These are phyloP conservation scores for Tolypocladium tundrense DNA, from an alignment of 2,329 filamentous ascomycete genomes.

Conservation along the genomic window DNA sequence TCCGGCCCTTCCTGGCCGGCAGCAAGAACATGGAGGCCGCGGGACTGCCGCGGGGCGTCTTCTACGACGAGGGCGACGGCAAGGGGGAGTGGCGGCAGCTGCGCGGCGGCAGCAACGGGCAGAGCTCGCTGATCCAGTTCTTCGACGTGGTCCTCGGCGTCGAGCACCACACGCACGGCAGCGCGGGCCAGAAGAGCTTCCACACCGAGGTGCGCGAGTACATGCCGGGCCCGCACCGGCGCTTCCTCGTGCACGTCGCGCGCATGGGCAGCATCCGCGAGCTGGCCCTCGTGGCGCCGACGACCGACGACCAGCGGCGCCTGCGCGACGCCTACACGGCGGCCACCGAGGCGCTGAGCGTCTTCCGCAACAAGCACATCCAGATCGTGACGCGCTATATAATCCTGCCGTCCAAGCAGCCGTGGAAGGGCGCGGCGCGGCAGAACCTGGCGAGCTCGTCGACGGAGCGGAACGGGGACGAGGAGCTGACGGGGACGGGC, in stretches of 20 bases:
- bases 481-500: constrained; percentile 68
- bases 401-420: constrained; percentile 58
- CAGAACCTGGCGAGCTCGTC: constrained; percentile 37
- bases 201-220: constrained; percentile 69
- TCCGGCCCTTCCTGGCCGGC: constrained; percentile 80
- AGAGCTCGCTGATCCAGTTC: constrained; percentile 87
- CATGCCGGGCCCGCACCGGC: constrained; percentile 78
- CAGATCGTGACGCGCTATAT: constrained; percentile 87
- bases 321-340: constrained; percentile 50
- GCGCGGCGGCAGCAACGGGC: constrained; percentile 86
- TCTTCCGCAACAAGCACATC: constrained; percentile 77
- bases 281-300: constrained; percentile 47
- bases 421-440: constrained; percentile 14
- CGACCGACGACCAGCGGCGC: constrained; percentile 36
- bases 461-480: constrained; percentile 17
- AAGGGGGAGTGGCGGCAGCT: constrained; percentile 62
- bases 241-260: constrained; percentile 64
- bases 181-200: constrained; percentile 26
- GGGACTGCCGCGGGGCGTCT: constrained; percentile 71
- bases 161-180: constrained; percentile 50
- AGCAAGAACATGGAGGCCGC: constrained; percentile 86
- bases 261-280: constrained; percentile 64
- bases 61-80: constrained; percentile 68
- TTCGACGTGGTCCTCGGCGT: constrained; percentile 81
- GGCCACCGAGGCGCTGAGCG: constrained; percentile 63